Base-by-base conservation (phyloP, 2,329 filamentous ascomycete species). In the Davidsoniella virescens region DNA sequence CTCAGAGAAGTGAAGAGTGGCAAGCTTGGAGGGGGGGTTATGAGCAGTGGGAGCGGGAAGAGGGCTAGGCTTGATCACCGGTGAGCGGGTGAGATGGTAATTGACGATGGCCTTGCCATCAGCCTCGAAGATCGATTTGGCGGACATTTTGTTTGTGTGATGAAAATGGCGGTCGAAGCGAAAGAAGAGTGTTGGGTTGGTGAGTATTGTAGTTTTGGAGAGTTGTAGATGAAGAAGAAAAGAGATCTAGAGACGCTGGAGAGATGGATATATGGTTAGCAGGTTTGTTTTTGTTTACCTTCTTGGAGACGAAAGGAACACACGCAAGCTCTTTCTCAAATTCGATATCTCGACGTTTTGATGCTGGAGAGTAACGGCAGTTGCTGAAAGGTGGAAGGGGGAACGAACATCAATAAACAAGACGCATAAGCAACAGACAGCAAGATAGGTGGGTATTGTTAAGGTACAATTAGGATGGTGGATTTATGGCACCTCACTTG, bases 41-140 rank as follows among this genome's bases (percentile, higher is more conserved):
- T 98, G 92, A 67, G 79, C 92, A 57, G 84, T 69, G 57, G 84
- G 75, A 58, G 76, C 66, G 60, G 88, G 86, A 52, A 96, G 87
- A 70, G 92, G 87, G 64, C 87, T 90, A 59, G 90, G 85, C 84
- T 95, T 96, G 80, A 98, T 94, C 68, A 94, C 84, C 58, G 87
- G 82, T 60, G 92, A 87, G 66, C 92, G 84, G 62, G 92, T 96
- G 71, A 98, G 87, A 77, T 96, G 92, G 79, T 96, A 98, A 84
- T 95, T 96, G 79, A 98, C 79, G 75, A 98, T 96, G 78, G 92
- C 92, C 84, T 98, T 98, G 80, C 92, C 92, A 75, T 98, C 92
- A 76, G 90, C 90, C 78, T 98, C 92, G 76, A 84, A 72, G 66
- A 98, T 96, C 59, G 90, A 84, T 75, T 98, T 98, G 70, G 92